These are phyloP conservation scores for Actinomucor elegans DNA, from an alignment of 371 early-diverging fungal species.

Conservation along the genomic window DNA sequence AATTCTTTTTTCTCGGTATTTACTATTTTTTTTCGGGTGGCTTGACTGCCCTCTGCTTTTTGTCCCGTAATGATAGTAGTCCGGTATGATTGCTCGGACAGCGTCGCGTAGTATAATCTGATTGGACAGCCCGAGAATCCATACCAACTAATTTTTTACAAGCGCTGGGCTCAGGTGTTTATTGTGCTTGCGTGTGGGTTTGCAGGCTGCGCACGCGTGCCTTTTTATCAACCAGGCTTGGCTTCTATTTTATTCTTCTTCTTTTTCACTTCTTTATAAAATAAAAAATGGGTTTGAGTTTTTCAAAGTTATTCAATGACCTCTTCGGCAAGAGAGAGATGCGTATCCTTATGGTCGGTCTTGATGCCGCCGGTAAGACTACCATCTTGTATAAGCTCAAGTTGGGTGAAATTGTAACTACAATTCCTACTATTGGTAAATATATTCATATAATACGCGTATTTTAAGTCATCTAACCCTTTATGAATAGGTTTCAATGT, in stretches of 20 bases:
- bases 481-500: constrained; percentile 78
- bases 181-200: not conserved
- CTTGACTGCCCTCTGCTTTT: constrained; percentile 10
- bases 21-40: constrained; percentile 4
- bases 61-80: too few relatives aligned
- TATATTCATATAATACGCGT: not conserved
- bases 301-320: constrained; percentile 44
- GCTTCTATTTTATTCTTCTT: constrained; percentile 10
- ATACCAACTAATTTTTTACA: too few relatives aligned
- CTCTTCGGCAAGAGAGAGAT: constrained; percentile 87
- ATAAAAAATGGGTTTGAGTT: constrained; percentile 47
- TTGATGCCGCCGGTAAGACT: constrained; percentile 99
- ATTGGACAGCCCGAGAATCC: too few relatives aligned
- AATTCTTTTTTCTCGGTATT: not conserved
- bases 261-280: not conserved
- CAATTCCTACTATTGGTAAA: constrained; percentile 86
- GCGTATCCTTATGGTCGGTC: constrained; percentile 96
- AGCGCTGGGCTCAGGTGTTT: too few relatives aligned
- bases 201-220: not conserved
- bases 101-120: too few relatives aligned
- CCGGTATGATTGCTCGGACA: constrained; percentile 3
- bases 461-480: not conserved
- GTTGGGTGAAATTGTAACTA: constrained; percentile 94
- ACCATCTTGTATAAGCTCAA: constrained; percentile 90
- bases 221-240: too few relatives aligned